Base-by-base conservation (phyloP, 108 stramenopile species). In the Chaetoceros tenuissimus region DNA sequence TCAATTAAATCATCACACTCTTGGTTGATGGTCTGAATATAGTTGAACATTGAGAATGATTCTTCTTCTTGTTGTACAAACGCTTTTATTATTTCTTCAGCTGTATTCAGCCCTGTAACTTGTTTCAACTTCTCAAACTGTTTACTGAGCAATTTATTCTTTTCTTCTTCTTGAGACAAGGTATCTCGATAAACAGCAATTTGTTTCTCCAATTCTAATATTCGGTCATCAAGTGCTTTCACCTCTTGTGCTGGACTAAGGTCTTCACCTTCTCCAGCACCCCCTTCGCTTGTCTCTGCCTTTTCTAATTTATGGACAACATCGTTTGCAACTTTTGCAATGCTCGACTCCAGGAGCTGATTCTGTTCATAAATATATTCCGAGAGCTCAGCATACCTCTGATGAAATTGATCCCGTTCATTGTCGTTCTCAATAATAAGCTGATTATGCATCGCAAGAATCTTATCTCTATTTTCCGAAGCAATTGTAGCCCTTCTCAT, bases 1-100 rank as follows among this genome's bases (percentile, higher is more conserved):
- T 80, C 71, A 24, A 68, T 48, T 27, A 50, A 62, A 65, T 57
- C 64, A 45, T 87, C 83, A 27, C 70, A 80, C 48, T 87, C 82
- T 57, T 81, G 67, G 56, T 74, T 84, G 24, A 82, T 60, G n/a
- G 79, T 63, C 55, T 87, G 85, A 25, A 80, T 82, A 64, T 75
- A 82, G 60, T 82, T 82, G 62, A 82, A 84, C 20, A 82, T 59
- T 3, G 80, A 78, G 55, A 87, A 87, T 47, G 64, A 73, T 48
- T 84, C 81, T 3, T 82, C 81, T 60, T 87, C 85, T 45, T 71
- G 64, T 56, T 71, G 62, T n/a, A 65, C 66, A n/a, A n/a, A n/a
- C 31, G 64, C 60, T 22, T 34, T 59, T 13, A 65, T 71, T 24
- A 75, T 67, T 34, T 69, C 74, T 22, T 71, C 68, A 0, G 62